Evolutionary conservation across 352 stramenopile genomes (phyloP).

Genomic region (Phytophthora cryptogea): DNA sequence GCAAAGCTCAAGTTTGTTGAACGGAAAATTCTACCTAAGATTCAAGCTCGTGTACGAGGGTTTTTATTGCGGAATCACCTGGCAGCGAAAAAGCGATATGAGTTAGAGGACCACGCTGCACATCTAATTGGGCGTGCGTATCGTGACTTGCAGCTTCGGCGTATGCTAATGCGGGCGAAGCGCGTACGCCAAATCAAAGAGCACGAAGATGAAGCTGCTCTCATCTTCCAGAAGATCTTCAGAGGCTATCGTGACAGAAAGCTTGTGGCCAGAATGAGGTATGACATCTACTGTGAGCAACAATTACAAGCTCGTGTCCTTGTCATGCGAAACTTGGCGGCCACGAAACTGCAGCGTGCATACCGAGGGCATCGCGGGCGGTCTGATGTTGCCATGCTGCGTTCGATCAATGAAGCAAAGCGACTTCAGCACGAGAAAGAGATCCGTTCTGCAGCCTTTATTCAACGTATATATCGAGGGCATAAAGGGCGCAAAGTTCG

Average conservation of each 20-base stretch:
- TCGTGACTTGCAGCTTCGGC: constrained; percentile 55
- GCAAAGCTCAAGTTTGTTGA: constrained; percentile 76
- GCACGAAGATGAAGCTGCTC: constrained; percentile 59
- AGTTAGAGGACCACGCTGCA: constrained; percentile 40
- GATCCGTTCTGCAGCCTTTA: constrained; percentile 42
- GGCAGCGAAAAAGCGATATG: constrained; percentile 30
- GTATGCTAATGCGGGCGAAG: constrained; percentile 50
- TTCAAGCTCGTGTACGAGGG: constrained; percentile 83
- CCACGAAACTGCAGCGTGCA: constrained; percentile 72
- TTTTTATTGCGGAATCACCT: constrained; percentile 66
- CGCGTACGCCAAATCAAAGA: constrained; percentile 58
- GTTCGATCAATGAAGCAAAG: constrained; percentile 51
- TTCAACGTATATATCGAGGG: constrained; percentile 82
- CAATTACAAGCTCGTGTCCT: constrained; percentile 59
- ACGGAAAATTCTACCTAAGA: constrained; percentile 61
- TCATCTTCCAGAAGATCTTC: constrained; percentile 81
- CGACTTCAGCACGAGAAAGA: constrained; percentile 51
- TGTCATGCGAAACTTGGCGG: constrained; percentile 61
- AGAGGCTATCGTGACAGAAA: constrained; percentile 63
- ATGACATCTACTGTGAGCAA: constrained; percentile 46
- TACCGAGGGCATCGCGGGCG: constrained; percentile 70
- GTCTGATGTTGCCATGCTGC: constrained; percentile 49
- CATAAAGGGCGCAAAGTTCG: constrained; percentile 58
- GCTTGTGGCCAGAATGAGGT: constrained; percentile 43
- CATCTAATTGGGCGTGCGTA: constrained; percentile 52